phyloP scores from a whole-genome alignment of 2,329 filamentous ascomycete species.

The Elsinoe necatrix region DNA sequence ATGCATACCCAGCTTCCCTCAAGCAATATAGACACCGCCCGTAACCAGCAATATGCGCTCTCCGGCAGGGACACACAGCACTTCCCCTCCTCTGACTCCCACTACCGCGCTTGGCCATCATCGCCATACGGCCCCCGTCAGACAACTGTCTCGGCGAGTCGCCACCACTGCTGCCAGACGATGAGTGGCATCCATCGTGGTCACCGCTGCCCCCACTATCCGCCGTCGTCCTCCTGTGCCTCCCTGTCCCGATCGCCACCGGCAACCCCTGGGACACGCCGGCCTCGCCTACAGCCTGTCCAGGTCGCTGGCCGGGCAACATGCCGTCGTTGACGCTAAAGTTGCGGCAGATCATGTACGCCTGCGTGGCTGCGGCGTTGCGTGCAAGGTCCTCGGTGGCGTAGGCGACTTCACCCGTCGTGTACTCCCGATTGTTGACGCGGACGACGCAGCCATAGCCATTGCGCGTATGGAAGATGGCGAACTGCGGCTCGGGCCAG shows the following conservation, averaged over 20 bases:
- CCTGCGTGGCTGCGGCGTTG: conserved; percentile 89
- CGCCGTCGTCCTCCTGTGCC: conserved; percentile 22
- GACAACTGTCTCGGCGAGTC: conserved; percentile 1
- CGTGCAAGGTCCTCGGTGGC: conserved; percentile 74
- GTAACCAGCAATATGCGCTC: not conserved
- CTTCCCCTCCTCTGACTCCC: conserved; percentile 3
- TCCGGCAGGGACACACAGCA: conserved; percentile 8
- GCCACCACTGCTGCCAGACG: conserved; percentile 11
- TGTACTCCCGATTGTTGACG: conserved; percentile 94
- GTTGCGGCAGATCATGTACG: conserved; percentile 96
- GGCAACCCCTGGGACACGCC: conserved; percentile 51
- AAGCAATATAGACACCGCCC: conserved; percentile 12
- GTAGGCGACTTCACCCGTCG: conserved; percentile 71
- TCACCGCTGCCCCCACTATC: not conserved
- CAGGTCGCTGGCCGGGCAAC: conserved; percentile 51
- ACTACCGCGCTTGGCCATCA: not conserved
- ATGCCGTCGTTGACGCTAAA: conserved; percentile 96
- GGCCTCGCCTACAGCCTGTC: conserved; percentile 36
- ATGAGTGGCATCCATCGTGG: not conserved
- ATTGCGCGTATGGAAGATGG: conserved; percentile 62
- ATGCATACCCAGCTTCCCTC: conserved; percentile 9
- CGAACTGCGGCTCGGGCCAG: conserved; percentile 86
- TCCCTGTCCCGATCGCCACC: conserved; percentile 55
- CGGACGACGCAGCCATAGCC: conserved; percentile 86
- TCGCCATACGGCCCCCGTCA: not conserved